Evolutionary conservation across 2,329 filamentous ascomycete species (phyloP).

Genomic region (Colletotrichum ledebouriae): DNA sequence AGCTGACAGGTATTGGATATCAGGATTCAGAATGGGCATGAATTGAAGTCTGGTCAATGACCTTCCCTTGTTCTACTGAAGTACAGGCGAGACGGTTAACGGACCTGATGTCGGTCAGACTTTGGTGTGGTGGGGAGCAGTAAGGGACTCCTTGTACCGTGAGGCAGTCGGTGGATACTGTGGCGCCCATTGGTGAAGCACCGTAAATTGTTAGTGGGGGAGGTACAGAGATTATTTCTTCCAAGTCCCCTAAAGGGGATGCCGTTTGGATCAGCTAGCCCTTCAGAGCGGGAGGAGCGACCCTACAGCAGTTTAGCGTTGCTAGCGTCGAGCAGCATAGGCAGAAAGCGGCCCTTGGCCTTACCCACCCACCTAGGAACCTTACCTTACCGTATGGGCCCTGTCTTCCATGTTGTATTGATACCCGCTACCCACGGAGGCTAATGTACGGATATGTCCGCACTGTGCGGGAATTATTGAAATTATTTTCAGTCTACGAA

Average conservation of each 20-base stretch:
- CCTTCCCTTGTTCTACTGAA: constrained; percentile 4
- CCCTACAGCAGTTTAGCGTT: constrained; percentile 26
- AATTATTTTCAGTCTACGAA: background rate
- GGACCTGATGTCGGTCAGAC: constrained; percentile 15
- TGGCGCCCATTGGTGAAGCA: constrained; percentile 17
- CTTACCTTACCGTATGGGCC: background rate
- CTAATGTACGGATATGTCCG: constrained; percentile 9
- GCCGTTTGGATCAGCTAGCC: constrained; percentile 31
- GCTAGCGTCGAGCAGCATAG: constrained; percentile 22
- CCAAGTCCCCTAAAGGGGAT: constrained; percentile 16
- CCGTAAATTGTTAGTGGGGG: constrained; percentile 28
- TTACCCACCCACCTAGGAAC: too few relatives aligned
- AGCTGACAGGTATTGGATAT: constrained; percentile 4
- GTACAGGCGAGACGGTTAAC: background rate
- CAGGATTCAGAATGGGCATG: constrained; percentile 15
- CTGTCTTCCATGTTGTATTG: constrained; percentile 11
- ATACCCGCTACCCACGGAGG: background rate
- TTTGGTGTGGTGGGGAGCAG: constrained; percentile 18
- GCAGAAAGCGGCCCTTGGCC: constrained; percentile 31
- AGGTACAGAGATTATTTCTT: background rate
- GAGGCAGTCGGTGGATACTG: constrained; percentile 10
- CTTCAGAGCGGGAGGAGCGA: constrained; percentile 39
- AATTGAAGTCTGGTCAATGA: background rate
- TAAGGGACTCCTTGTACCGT: constrained; percentile 5
- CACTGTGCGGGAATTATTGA: constrained; percentile 24